Conservation (phyloP, 306 rosid species). For the Quercus engelmannii region DNA sequence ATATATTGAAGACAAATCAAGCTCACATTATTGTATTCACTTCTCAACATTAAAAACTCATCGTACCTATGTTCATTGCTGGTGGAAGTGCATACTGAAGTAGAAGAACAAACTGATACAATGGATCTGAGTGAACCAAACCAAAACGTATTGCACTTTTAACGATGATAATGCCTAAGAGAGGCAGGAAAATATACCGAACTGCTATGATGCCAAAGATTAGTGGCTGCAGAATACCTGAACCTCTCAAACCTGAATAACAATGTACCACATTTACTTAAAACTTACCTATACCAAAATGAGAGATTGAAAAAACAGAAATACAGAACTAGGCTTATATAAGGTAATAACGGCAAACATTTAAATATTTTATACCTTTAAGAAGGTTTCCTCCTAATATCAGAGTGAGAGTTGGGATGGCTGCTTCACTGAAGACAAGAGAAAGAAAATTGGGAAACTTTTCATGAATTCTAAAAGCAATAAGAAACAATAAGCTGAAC, state of each 20-base stretch:
- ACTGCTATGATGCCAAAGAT: conserved; percentile 47
- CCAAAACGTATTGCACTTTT: conserved; percentile 59
- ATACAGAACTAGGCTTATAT: neutral
- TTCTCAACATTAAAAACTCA: neutral
- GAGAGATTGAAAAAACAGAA: neutral
- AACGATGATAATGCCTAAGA: conserved; percentile 46
- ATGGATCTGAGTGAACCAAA: conserved; percentile 57
- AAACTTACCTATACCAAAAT: neutral
- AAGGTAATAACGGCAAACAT: neutral
- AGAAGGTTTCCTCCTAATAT: conserved; percentile 82
- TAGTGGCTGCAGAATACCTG: conserved; percentile 37
- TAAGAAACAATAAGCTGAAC: neutral
- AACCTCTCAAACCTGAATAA: conserved; percentile 62
- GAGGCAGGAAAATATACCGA: conserved; percentile 58
- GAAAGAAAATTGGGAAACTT: neutral
- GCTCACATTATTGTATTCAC: neutral
- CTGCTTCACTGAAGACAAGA: conserved; percentile 54
- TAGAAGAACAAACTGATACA: conserved; percentile 73
- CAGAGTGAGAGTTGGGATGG: conserved; percentile 67
- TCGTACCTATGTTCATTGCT: conserved; percentile 69
- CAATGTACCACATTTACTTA: neutral
- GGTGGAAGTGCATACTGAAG: conserved; percentile 83
- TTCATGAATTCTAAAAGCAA: neutral
- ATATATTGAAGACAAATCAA: neutral
- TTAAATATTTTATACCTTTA: conserved; percentile 35